Percentiles rank a stretch among this genome's conserved stretches.
These are phyloP conservation scores for Solanum raphanifolium DNA, from an alignment of 257 asterid species.

Conservation along the genomic window DNA sequence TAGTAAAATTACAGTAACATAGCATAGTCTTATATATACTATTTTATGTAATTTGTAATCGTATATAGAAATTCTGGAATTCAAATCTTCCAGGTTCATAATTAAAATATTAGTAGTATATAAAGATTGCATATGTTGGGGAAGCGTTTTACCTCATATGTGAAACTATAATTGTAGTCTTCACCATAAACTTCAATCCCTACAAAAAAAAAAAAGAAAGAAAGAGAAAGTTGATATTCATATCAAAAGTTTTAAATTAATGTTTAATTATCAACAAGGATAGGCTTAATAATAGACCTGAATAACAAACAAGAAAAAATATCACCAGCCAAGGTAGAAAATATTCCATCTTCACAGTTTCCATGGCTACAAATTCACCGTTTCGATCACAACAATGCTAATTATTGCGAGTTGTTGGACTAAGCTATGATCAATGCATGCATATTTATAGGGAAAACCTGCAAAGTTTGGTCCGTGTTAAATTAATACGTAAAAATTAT, in stretches of 20 bases:
- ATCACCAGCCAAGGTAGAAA: background rate
- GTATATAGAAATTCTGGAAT: background rate
- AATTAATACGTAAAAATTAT: background rate
- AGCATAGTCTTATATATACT: background rate
- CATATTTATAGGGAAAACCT: background rate
- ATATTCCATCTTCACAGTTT: background rate
- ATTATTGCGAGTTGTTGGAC: background rate
- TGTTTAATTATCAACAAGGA: background rate
- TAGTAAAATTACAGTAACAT: background rate
- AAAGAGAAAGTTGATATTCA: background rate
- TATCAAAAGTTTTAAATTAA: background rate
- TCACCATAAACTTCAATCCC: constrained; percentile 26
- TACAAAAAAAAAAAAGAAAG: background rate
- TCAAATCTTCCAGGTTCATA: background rate
- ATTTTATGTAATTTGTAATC: background rate
- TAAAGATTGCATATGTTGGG: background rate
- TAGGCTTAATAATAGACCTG: background rate
- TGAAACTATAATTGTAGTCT: constrained; percentile 38
- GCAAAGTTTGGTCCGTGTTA: background rate
- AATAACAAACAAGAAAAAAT: background rate
- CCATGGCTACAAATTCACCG: background rate
- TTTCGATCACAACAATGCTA: background rate
- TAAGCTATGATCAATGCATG: background rate
- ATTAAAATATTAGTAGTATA: background rate
- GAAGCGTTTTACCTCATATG: constrained; percentile 25